Evolutionary conservation across 805 yeast species (phyloP).

Genomic region (Lipomyces starkeyi): DNA sequence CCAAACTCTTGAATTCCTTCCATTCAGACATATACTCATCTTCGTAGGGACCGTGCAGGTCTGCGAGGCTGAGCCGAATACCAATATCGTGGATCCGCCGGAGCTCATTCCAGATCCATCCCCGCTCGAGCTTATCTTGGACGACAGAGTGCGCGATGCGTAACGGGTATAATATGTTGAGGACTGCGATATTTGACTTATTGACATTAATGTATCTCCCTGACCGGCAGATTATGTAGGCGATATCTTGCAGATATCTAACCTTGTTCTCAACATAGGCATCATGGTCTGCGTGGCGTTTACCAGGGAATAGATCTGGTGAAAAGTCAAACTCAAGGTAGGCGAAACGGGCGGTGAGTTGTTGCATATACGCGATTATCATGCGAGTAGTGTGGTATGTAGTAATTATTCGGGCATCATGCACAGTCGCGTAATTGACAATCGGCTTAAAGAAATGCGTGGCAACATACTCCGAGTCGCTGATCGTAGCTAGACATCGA

Average conservation of each 20-base stretch:
- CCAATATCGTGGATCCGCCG: constrained; percentile 8
- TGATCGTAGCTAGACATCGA: neutral
- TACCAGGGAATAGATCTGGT: neutral
- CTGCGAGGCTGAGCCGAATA: constrained; percentile 1
- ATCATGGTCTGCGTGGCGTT: neutral
- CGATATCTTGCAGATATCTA: neutral
- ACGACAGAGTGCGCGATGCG: constrained; percentile 7
- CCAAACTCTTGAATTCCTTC: constrained; percentile 3
- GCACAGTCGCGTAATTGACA: constrained; percentile 9
- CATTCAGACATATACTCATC: constrained; percentile 6
- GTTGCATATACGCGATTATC: constrained; percentile 14
- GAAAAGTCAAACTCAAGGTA: neutral
- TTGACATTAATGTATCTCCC: neutral
- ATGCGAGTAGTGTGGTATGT: constrained; percentile 12
- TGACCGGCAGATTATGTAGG: constrained; percentile 14
- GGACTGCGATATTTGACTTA: neutral
- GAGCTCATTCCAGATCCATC: constrained; percentile 21
- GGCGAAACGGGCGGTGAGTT: neutral
- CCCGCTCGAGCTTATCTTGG: constrained; percentile 11
- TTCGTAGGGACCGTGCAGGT: neutral
- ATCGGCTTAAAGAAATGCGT: constrained; percentile 26
- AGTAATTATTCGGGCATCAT: constrained; percentile 24
- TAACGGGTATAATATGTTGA: constrained; percentile 10
- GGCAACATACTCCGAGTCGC: constrained; percentile 9
- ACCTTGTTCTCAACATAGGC: neutral